phyloP scores from a whole-genome alignment of 768 basidiomycete genomes.

The Austroboletus festivus region DNA sequence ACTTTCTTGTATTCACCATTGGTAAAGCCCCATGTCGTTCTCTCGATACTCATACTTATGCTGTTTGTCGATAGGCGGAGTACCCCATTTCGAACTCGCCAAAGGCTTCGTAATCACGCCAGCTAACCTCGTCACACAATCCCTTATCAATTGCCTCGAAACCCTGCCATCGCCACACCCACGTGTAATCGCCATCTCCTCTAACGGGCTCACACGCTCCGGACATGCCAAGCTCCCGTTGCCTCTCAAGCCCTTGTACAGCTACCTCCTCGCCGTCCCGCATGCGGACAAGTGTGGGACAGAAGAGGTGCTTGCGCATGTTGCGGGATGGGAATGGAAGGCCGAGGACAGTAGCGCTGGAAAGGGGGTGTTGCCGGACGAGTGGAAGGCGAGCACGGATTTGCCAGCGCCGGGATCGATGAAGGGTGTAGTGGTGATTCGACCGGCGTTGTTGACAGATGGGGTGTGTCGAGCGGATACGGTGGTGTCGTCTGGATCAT shows the following conservation, averaged over 20 bases:
- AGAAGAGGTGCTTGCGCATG: conserved; percentile 50
- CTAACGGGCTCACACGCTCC: conserved; percentile 46
- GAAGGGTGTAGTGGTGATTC: conserved; percentile 43
- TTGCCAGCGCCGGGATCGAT: conserved; percentile 43
- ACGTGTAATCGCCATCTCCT: conserved; percentile 53
- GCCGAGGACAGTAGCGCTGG: conserved; percentile 38
- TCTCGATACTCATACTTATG: background rate
- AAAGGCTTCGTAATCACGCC: conserved; percentile 51
- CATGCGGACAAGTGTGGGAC: conserved; percentile 61
- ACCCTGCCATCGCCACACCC: conserved; percentile 48
- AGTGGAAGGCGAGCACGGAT: conserved; percentile 39
- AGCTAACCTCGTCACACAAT: conserved; percentile 56
- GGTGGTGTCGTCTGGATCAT: conserved; percentile 1
- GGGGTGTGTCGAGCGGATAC: conserved; percentile 41
- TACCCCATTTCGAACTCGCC: conserved; percentile 40
- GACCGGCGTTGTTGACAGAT: conserved; percentile 59
- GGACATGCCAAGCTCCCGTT: conserved; percentile 48
- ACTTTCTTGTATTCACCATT: conserved; percentile 58
- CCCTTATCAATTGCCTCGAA: conserved; percentile 52
- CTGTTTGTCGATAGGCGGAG: conserved; percentile 12
- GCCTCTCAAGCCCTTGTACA: conserved; percentile 48
- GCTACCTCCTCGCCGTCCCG: conserved; percentile 40
- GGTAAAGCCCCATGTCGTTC: conserved; percentile 36
- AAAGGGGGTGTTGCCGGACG: conserved; percentile 40
- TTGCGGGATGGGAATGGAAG: conserved; percentile 52